Base-by-base conservation (phyloP, 2,329 filamentous ascomycete species). In the Aspergillus oerlinghausenensis region DNA sequence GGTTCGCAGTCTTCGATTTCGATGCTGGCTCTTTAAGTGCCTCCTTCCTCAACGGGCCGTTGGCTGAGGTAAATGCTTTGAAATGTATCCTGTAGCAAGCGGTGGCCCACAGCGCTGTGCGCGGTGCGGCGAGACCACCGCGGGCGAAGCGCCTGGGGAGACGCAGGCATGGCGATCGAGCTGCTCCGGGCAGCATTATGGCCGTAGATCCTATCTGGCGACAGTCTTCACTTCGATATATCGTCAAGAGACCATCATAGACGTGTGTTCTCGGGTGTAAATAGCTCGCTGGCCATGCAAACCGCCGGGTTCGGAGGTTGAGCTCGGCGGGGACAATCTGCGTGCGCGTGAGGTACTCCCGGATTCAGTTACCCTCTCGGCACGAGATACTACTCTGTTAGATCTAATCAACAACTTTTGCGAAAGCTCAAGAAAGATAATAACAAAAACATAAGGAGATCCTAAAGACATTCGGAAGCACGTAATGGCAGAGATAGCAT, bases 141-240 rank as follows among this genome's bases (percentile, higher is more conserved):
- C 59, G 57, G 57, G 60, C 55, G 55, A 66, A 63, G 58, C 64
- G 71, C 59, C 63, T 58, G 48, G 69, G 64, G 62, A 64, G 58
- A 51, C 70, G 68, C 68, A 64, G 67, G 58, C 71, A 71, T 55
- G 66, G 68, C 62, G 68, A 66, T 60, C 69, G 70, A 42, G 67
- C 67, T 56, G 71, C 69, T 69, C 70, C 68, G 62, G 70, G 69
- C 63, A 75, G 68, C 73, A 76, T 75, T 56, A 55, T 65, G 63
- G 59, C 58, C 51, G 32, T 38, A 38, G 54, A 53, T 54, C 45
- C 19, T 54, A 32, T 50, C 40, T 55, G 48, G 49, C 59, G 50
- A 55, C 55, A 6, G 14, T 17, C 32, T 38, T 38, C 19, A 53
- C 40, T 48, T 9, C n/a, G 28, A 51, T 23, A 1, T 47, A 26